A percentile compares a stretch with the other conserved stretches of the same genome.
phyloP scores from a whole-genome alignment of 805 yeast genomes.

The Candida pini region DNA sequence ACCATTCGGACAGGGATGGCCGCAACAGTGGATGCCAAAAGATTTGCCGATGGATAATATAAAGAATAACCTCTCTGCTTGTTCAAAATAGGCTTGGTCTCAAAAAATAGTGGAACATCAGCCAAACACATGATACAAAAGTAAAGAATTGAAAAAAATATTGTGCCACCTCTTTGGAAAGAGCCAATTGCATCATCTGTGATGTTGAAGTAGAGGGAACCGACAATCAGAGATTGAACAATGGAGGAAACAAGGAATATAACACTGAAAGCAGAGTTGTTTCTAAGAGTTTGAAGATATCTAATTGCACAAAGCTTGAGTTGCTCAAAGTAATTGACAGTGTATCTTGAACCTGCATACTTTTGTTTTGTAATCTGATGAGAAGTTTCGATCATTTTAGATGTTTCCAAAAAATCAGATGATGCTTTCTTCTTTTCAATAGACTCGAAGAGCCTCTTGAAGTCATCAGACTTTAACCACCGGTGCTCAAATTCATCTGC shows the following conservation, averaged over 20 bases:
- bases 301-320: constrained; percentile 46
- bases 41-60: constrained; percentile 61
- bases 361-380: too few relatives aligned
- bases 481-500: constrained; percentile 52
- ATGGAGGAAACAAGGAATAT: constrained; percentile 50
- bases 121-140: constrained; percentile 60
- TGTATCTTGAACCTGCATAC: too few relatives aligned
- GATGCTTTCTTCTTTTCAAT: too few relatives aligned
- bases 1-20: constrained; percentile 53
- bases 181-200: constrained; percentile 49
- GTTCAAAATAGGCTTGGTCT: constrained; percentile 55
- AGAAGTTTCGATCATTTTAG: too few relatives aligned
- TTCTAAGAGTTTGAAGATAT: constrained; percentile 53
- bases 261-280: constrained; percentile 53
- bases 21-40: constrained; percentile 53
- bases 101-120: constrained; percentile 56
- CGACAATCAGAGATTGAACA: constrained; percentile 53
- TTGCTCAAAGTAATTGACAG: constrained; percentile 43
- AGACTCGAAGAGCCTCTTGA: too few relatives aligned
- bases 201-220: constrained; percentile 54
- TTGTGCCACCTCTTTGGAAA: constrained; percentile 55
- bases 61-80: constrained; percentile 60
- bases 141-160: constrained; percentile 55
- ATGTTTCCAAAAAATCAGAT: too few relatives aligned
- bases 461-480: constrained; percentile 56